Evolutionary conservation across 1,139 yeast genomes (phyloP).

Genomic region (Meyerozyma elateridarum): DNA sequence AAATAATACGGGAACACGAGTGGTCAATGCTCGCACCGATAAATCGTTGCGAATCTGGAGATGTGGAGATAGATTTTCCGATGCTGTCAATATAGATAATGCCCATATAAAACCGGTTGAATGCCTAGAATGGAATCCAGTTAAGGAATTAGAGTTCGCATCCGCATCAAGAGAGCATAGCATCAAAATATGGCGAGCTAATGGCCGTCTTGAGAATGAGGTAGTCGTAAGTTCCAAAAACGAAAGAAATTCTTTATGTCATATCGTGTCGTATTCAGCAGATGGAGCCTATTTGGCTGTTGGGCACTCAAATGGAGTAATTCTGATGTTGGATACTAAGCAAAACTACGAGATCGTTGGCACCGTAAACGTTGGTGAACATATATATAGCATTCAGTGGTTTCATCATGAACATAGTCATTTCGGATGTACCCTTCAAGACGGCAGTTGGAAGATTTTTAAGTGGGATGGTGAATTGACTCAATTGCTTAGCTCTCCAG

Average conservation of each 20-base stretch:
- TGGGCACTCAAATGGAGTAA: slow-evolving; percentile 35
- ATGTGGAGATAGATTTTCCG: slow-evolving; percentile 23
- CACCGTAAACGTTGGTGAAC: slow-evolving; percentile 20
- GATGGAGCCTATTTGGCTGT: slow-evolving; percentile 53
- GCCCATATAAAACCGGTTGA: slow-evolving; percentile 47
- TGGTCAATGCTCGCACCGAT: slow-evolving; percentile 46
- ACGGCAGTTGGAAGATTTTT: not conserved
- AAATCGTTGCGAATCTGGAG: slow-evolving; percentile 42
- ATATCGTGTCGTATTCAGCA: slow-evolving; percentile 41
- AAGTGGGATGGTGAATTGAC: not conserved
- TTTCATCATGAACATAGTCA: slow-evolving; percentile 15
- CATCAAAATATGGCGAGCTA: slow-evolving; percentile 52
- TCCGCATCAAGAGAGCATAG: slow-evolving; percentile 55
- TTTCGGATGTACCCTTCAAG: not conserved
- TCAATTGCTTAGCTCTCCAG: slow-evolving; percentile 16
- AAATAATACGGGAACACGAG: slow-evolving; percentile 39
- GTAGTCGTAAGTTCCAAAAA: slow-evolving; percentile 22
- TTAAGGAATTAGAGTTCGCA: slow-evolving; percentile 46
- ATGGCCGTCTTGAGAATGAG: slow-evolving; percentile 31
- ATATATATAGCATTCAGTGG: slow-evolving; percentile 31
- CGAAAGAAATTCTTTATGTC: too few species aligned
- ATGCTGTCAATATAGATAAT: slow-evolving; percentile 35
- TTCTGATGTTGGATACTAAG: slow-evolving; percentile 24
- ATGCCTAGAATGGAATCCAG: slow-evolving; percentile 58
- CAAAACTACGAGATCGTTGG: slow-evolving; percentile 23